Evolutionary conservation across 2,329 filamentous ascomycete species (phyloP), one percentile per base, ranked within the genome.

Genomic region (Chaetomiaceae sp.): DNA sequence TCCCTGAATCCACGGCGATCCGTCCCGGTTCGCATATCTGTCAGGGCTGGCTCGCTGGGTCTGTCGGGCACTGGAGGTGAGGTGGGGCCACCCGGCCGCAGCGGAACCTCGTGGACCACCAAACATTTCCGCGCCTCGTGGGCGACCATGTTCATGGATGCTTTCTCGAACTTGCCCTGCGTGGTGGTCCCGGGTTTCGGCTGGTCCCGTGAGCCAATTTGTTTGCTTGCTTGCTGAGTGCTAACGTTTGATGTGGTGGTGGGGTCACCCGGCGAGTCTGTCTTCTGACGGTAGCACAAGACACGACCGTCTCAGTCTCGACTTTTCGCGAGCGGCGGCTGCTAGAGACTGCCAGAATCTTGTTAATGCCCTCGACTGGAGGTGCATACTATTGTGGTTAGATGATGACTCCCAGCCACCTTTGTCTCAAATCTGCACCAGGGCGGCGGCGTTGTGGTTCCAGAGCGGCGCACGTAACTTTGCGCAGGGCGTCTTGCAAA

Each of bases 401-500:
- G 25, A 25, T 2, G 33, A 25, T 12, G 19, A 14, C 34, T 33
- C 21, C 21, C 20, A 25, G 19, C 41, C 41, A 38, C 34, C 17
- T 13, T 17, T 44, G 48, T 44, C 19, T 44, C 48, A 13, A 25
- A 23, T 10, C 3, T 6, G 17, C 17, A 17, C 27, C 34, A 8
- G 19, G 21, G 2, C 27, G 35, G 44, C 34, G 34, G 40, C 44
- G 42, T 35, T 30, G 21, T 41, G 52, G 55, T n/a, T n/a, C n/a
- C n/a, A 57, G 45, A 51, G 53, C 42, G 55, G 55, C 55, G 44
- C 43, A 47, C n/a, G n/a, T n/a, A n/a, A n/a, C n/a, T n/a, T n/a
- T n/a, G n/a, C n/a, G 48, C 17, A 33, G 34, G 39, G 20, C 31
- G 6, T 31, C 13, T 35, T n/a, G n/a, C 17, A n/a, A 33, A 20